Conservation (phyloP, 169 alveolate genomes). For the Prorocentrum cordatum region DNA sequence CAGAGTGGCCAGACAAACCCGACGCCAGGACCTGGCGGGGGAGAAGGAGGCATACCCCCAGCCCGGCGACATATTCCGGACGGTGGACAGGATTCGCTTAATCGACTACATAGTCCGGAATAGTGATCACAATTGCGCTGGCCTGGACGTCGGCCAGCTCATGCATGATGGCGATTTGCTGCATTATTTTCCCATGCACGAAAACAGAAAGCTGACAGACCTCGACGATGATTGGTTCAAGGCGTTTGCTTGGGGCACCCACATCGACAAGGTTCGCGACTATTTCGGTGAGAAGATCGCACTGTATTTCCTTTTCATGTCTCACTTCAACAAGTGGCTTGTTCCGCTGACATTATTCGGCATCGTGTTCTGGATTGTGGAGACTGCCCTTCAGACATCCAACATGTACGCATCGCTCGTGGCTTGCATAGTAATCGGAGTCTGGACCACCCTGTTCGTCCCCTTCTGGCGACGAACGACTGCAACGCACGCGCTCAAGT, state of each 20-base stretch:
- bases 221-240: conserved; percentile 62
- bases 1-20: too few species aligned
- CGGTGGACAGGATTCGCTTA: conserved; percentile 57
- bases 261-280: conserved; percentile 58
- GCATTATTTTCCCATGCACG: conserved; percentile 58
- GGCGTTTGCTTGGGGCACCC: conserved; percentile 35
- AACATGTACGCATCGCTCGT: background rate
- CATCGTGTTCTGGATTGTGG: background rate
- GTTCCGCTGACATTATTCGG: conserved; percentile 18
- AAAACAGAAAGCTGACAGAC: conserved; percentile 15
- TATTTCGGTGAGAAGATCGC: conserved; percentile 65
- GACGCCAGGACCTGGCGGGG: too few species aligned
- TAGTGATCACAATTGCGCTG: background rate
- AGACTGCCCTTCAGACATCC: too few species aligned
- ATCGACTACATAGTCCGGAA: conserved; percentile 38
- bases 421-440: background rate
- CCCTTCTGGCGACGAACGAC: conserved; percentile 52
- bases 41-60: too few species aligned
- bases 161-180: conserved; percentile 57
- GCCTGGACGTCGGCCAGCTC: conserved; percentile 59
- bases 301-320: conserved; percentile 65
- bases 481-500: background rate
- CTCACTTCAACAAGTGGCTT: conserved; percentile 67
- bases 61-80: conserved; percentile 58
- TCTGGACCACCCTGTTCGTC: conserved; percentile 1